Evolutionary conservation across 179 eudicot genomes (phyloP).

Genomic region (Patellifolia procumbens): DNA sequence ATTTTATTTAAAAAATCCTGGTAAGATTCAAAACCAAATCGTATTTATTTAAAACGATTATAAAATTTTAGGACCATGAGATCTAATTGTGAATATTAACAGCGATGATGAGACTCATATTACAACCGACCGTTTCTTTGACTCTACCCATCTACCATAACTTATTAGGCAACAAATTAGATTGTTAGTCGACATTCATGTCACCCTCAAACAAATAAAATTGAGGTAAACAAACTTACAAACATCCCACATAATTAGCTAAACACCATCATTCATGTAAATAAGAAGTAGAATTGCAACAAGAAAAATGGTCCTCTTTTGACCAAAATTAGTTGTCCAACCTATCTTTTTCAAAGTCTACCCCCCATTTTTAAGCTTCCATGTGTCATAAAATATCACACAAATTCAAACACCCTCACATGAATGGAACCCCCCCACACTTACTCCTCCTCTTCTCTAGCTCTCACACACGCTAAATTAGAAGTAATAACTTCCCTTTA

Average conservation of each 20-base stretch:
- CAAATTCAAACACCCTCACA: background rate
- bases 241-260: background rate
- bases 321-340: conserved; percentile 15
- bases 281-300: background rate
- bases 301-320: conserved; percentile 9
- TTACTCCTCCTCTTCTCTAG: background rate
- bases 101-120: too few relatives aligned
- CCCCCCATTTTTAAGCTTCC: background rate
- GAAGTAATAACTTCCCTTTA: background rate
- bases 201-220: too few relatives aligned
- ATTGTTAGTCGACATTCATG: too few relatives aligned
- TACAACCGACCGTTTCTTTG: too few relatives aligned
- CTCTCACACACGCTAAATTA: background rate
- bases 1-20: too few relatives aligned
- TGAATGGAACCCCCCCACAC: background rate
- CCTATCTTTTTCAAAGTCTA: background rate
- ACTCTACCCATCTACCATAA: too few relatives aligned
- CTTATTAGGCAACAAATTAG: too few relatives aligned
- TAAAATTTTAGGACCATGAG: too few relatives aligned
- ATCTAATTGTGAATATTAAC: too few relatives aligned
- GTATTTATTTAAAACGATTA: too few relatives aligned
- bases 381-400: background rate
- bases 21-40: too few relatives aligned
- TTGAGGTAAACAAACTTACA: background rate
- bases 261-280: background rate